These are phyloP conservation scores for Leptomonas pyrrhocoris DNA, from an alignment of 208 protist genomes.

Conservation along the genomic window DNA sequence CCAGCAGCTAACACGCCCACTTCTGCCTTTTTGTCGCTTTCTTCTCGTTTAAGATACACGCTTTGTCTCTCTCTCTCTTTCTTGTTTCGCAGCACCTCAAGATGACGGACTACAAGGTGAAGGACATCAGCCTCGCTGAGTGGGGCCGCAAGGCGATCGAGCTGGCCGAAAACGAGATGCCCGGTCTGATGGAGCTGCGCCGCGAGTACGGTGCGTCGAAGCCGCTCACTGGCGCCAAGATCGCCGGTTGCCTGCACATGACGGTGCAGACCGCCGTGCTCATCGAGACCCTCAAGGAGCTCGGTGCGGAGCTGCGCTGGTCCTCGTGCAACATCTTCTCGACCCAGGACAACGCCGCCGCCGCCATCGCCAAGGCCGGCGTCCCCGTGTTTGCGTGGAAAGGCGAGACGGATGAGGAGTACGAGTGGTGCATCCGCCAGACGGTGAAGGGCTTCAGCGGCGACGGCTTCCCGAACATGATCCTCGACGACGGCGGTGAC, in stretches of 20 bases:
- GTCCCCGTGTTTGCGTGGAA: slow-evolving; percentile 99
- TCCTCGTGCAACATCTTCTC: slow-evolving; percentile 99
- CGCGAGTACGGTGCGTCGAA: slow-evolving; percentile 88
- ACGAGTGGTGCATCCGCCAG: slow-evolving; percentile 98
- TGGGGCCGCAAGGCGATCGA: slow-evolving; percentile 98
- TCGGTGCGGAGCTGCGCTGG: slow-evolving; percentile 98
- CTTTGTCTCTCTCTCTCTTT: slow-evolving; percentile 8
- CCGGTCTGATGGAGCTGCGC: slow-evolving; percentile 98
- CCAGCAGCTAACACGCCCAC: background rate
- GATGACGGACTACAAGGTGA: slow-evolving; percentile 96
- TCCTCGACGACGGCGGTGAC: slow-evolving; percentile 99
- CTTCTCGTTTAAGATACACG: slow-evolving; percentile 24
- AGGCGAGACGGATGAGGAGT: slow-evolving; percentile 99
- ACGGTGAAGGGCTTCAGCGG: slow-evolving; percentile 90
- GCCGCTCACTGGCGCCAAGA: slow-evolving; percentile 96
- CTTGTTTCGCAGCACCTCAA: slow-evolving; percentile 10
- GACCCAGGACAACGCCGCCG: slow-evolving; percentile 95
- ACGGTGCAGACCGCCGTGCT: slow-evolving; percentile 99
- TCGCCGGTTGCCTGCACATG: slow-evolving; percentile 99
- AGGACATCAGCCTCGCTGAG: slow-evolving; percentile 96
- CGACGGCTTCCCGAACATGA: slow-evolving; percentile 95
- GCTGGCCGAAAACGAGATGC: slow-evolving; percentile 99
- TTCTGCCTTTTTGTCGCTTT: slow-evolving; percentile 27
- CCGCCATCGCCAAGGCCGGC: slow-evolving; percentile 90
- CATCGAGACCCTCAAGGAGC: slow-evolving; percentile 98